phyloP scores from a whole-genome alignment of 495 filamentous ascomycete genomes.

The Xylaria grammica region DNA sequence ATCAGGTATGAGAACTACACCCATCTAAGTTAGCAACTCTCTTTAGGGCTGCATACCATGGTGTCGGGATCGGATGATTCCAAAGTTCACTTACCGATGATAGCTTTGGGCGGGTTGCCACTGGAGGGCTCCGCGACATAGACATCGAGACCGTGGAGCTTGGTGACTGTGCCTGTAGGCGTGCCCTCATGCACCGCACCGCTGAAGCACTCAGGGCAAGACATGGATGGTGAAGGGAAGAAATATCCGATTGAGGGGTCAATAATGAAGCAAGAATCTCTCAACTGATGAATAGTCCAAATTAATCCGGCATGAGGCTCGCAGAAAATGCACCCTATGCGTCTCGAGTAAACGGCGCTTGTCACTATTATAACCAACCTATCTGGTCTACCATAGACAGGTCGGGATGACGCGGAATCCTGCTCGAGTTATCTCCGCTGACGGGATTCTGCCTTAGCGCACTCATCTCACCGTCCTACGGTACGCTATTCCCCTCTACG shows the following conservation, averaged over 20 bases:
- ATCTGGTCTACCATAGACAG: too few relatives aligned
- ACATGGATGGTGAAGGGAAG: slow-evolving; percentile 22
- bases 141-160: slow-evolving; percentile 47
- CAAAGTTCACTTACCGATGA: slow-evolving; percentile 31
- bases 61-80: neutral
- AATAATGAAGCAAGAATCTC: too few relatives aligned
- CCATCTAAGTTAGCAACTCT: neutral
- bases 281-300: too few relatives aligned
- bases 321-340: neutral
- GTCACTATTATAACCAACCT: neutral
- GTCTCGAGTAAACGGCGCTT: neutral
- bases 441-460: neutral
- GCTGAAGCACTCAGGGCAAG: slow-evolving; percentile 34
- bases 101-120: slow-evolving; percentile 37
- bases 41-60: neutral
- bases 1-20: slow-evolving; percentile 49
- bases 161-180: slow-evolving; percentile 27
- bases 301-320: neutral
- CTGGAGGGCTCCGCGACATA: slow-evolving; percentile 46
- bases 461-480: too few relatives aligned
- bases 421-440: neutral
- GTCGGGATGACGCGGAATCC: too few relatives aligned
- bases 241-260: neutral
- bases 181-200: slow-evolving; percentile 29
- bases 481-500: too few relatives aligned